phyloP scores from a whole-genome alignment of 2,329 filamentous ascomycete genomes.

The Domatiomyces catenatus region DNA sequence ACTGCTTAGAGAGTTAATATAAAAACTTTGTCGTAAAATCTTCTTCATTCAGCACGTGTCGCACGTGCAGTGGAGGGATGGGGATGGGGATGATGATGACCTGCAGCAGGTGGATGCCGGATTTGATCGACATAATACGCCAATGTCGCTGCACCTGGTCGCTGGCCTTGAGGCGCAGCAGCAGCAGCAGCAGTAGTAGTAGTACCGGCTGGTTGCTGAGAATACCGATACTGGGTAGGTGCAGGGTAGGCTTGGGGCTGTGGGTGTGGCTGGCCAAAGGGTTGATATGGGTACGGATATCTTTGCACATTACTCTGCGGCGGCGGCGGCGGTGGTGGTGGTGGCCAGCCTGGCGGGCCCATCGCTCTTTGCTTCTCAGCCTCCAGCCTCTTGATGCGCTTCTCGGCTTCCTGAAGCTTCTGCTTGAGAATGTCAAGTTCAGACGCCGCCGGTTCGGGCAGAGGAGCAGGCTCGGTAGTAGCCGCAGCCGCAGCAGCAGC shows the following conservation, averaged over 20 bases:
- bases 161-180: no score
- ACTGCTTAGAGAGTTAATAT: no score
- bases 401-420: slow-evolving; percentile 8
- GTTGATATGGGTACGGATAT: background rate
- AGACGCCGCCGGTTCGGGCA: background rate
- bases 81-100: background rate
- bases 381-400: slow-evolving; percentile 10
- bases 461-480: background rate
- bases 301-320: slow-evolving; percentile 1
- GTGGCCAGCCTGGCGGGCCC: slow-evolving; percentile 2
- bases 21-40: no score
- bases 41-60: no score
- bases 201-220: background rate
- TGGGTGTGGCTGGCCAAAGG: background rate
- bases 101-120: background rate
- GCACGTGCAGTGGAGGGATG: background rate
- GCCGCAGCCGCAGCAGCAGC: background rate
- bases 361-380: slow-evolving; percentile 6
- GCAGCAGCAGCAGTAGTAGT: no score
- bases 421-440: slow-evolving; percentile 9
- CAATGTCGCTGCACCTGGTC: background rate
- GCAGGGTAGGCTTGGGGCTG: background rate
- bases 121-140: background rate
- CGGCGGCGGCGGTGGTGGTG: background rate
- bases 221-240: slow-evolving; percentile 1